Evolutionary conservation across 768 basidiomycete genomes (phyloP).

Genomic region (Tulasnella calospora): DNA sequence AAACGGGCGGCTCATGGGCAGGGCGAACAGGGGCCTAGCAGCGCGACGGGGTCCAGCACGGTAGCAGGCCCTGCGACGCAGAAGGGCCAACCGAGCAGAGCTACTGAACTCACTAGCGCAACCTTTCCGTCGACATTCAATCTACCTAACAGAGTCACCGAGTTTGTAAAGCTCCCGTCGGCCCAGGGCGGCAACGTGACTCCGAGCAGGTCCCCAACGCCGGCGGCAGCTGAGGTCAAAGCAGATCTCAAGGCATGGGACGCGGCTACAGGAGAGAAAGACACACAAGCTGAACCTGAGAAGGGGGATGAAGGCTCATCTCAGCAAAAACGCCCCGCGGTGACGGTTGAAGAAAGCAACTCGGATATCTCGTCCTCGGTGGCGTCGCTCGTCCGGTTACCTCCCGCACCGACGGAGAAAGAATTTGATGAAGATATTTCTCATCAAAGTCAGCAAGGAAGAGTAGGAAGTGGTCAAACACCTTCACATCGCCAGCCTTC

Average conservation of each 20-base stretch:
- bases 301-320: background rate
- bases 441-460: background rate
- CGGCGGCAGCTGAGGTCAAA: background rate
- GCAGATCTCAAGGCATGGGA: background rate
- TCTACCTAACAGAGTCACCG: background rate
- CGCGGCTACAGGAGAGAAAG: background rate
- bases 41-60: background rate
- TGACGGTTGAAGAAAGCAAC: background rate
- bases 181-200: background rate
- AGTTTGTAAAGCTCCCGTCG: background rate
- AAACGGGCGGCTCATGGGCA: slow-evolving; percentile 1
- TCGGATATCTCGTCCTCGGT: background rate
- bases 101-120: background rate
- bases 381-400: slow-evolving; percentile 19
- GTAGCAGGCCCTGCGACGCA: background rate
- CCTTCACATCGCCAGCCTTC: background rate
- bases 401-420: slow-evolving; percentile 3
- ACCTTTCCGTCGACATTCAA: slow-evolving; percentile 4
- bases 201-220: background rate
- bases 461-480: background rate
- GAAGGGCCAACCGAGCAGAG: background rate
- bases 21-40: background rate
- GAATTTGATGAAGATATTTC: background rate
- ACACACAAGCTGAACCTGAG: background rate
- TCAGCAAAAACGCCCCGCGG: background rate